Conservation (phyloP, 2,329 filamentous ascomycete species). For the Colletotrichum endophyticum region DNA sequence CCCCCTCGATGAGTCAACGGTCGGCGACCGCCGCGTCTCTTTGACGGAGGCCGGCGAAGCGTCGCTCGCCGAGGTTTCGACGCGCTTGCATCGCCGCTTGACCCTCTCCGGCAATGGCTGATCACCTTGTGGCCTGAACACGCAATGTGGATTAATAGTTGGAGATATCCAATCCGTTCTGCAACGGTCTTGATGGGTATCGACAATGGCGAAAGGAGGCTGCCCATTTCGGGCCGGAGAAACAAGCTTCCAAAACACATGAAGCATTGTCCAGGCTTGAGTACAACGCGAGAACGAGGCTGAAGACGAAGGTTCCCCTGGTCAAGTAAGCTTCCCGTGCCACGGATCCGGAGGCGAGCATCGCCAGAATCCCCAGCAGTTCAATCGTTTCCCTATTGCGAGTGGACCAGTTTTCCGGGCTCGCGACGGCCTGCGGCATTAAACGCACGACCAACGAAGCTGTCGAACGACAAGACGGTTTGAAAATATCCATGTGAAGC, state of each 20-base stretch:
- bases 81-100: neutral
- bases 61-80: neutral
- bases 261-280: neutral
- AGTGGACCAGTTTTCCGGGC: neutral
- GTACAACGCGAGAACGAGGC: neutral
- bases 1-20: neutral
- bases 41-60: constrained; percentile 13
- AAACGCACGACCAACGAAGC: constrained; percentile 18
- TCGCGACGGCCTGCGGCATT: constrained; percentile 17
- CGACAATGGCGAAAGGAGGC: neutral
- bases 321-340: neutral
- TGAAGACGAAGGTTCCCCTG: neutral
- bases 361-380: neutral
- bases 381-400: neutral
- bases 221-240: neutral
- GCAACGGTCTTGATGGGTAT: neutral
- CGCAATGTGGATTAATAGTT: neutral
- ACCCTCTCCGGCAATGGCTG: neutral
- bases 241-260: neutral
- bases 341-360: neutral
- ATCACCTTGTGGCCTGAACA: neutral
- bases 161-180: neutral
- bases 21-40: constrained; percentile 10
- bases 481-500: constrained; percentile 15
- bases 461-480: constrained; percentile 21